Evolutionary conservation across 495 filamentous ascomycete species (phyloP).

Genomic region (Daldinia decipiens): DNA sequence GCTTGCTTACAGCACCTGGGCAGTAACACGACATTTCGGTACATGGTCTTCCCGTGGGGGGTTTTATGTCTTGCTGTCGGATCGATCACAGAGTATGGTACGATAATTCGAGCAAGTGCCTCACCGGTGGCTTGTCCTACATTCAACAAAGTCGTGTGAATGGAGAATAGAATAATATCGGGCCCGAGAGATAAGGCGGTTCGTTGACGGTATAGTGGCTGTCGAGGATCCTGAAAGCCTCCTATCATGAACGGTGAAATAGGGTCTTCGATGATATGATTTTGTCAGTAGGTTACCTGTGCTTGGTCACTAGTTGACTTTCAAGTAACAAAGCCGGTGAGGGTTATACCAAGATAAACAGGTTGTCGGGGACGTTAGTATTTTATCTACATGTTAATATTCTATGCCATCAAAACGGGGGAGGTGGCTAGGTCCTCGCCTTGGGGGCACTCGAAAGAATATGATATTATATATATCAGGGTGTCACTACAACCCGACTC

Average conservation of each 20-base stretch:
- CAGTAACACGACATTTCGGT: conserved; percentile 22
- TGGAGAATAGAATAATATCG: neutral
- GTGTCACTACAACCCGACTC: neutral
- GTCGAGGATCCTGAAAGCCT: neutral
- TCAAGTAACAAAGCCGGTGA: neutral
- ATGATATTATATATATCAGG: neutral
- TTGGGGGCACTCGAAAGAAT: neutral
- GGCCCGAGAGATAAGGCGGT: neutral
- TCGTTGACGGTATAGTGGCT: too few species aligned
- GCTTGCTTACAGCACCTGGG: conserved; percentile 12
- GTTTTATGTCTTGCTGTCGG: neutral
- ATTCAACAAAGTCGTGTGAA: neutral
- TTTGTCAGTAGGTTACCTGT: neutral
- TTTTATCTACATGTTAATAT: neutral
- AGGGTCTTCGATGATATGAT: neutral
- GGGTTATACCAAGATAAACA: neutral
- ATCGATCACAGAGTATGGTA: conserved; percentile 1
- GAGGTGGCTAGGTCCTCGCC: neutral
- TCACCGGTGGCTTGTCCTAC: neutral
- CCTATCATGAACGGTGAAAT: neutral
- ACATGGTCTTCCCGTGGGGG: conserved; percentile 7
- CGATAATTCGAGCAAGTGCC: neutral
- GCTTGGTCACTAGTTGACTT: neutral
- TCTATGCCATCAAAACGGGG: neutral
- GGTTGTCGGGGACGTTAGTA: too few species aligned